Evolutionary conservation across 192 early-diverging fungal genomes (phyloP).

Genomic region (Gigaspora rosea): DNA sequence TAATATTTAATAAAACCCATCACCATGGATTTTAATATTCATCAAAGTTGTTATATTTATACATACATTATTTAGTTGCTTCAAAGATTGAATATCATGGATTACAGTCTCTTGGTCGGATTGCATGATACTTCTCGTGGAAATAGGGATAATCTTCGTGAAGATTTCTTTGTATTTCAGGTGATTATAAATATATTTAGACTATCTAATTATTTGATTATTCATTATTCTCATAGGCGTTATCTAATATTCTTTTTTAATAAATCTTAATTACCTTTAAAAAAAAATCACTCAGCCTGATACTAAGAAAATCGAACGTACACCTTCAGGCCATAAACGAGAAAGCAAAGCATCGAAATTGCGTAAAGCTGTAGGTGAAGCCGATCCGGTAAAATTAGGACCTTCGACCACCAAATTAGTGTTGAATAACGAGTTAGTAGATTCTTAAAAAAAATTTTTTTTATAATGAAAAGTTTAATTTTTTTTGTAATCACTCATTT

Average conservation of each 20-base stretch:
- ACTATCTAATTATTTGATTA: background rate
- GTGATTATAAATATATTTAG: conserved; percentile 29
- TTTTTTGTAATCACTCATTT: conserved; percentile 1
- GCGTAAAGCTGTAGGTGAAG: conserved; percentile 54
- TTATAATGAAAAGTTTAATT: background rate
- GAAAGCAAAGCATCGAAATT: conserved; percentile 58
- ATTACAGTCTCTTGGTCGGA: conserved; percentile 95
- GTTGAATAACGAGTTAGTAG: conserved; percentile 52
- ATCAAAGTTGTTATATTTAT: background rate
- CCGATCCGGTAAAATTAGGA: conserved; percentile 62
- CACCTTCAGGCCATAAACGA: conserved; percentile 50
- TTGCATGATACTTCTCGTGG: conserved; percentile 84
- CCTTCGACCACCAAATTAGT: conserved; percentile 57
- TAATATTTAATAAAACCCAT: background rate
- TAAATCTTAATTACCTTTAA: background rate
- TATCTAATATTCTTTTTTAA: background rate
- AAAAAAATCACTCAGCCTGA: conserved; percentile 38
- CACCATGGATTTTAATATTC: background rate
- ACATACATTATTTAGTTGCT: conserved; percentile 53
- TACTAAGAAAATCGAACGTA: conserved; percentile 48
- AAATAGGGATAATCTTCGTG: conserved; percentile 88
- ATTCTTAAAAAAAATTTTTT: background rate
- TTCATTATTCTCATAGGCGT: background rate
- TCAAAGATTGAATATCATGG: conserved; percentile 89
- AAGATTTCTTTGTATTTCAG: conserved; percentile 85